Conservation (phyloP, 2,329 filamentous ascomycete species). For the Parastagonospora nodorum region DNA sequence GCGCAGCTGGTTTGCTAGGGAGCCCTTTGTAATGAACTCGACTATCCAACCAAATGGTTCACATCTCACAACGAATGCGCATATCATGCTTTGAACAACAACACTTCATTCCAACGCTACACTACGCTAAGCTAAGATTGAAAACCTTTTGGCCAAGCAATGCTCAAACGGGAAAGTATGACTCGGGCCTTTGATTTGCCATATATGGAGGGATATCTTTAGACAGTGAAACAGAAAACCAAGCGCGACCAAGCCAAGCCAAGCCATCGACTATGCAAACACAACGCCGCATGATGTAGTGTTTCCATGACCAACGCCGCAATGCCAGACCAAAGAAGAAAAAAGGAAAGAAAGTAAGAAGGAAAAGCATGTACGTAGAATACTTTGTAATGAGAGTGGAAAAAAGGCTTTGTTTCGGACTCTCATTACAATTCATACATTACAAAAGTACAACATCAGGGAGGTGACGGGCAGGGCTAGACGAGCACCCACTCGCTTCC, state of each 20-base stretch:
- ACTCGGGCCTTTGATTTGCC: too few species aligned
- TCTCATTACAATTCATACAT: neutral
- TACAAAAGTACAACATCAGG: neutral
- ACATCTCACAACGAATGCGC: neutral
- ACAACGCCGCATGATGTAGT: neutral
- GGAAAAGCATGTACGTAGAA: neutral
- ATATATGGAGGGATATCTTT: constrained; percentile 9
- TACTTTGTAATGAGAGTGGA: neutral
- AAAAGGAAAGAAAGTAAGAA: neutral
- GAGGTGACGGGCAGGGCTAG: constrained; percentile 28
- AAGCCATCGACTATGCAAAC: neutral
- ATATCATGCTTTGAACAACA: neutral
- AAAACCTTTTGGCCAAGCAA: constrained; percentile 8
- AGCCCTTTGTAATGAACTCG: neutral
- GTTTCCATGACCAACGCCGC: neutral
- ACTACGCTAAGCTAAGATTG: neutral
- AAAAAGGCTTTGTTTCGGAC: neutral
- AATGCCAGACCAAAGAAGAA: neutral
- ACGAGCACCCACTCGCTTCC: constrained; percentile 90
- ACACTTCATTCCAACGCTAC: neutral
- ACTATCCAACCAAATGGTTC: neutral
- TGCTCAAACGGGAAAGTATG: constrained; percentile 12
- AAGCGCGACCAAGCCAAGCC: neutral
- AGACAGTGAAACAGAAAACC: constrained; percentile 4
- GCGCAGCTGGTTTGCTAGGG: neutral